phyloP scores from a whole-genome alignment of 1,284 basidiomycete genomes.

The Cryptococcus wingfieldii region DNA sequence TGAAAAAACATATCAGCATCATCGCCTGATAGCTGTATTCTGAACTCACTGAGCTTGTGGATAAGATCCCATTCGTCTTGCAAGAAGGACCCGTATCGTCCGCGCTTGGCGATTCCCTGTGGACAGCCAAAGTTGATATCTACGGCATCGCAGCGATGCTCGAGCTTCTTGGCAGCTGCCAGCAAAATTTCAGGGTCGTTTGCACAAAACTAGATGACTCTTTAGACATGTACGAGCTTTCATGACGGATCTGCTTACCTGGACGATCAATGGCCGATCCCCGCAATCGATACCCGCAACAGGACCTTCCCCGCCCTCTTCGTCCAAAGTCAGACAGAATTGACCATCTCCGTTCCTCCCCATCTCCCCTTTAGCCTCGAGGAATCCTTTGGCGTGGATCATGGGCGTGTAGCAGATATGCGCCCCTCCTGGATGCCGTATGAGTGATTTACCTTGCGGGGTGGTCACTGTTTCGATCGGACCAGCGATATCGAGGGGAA shows the following conservation, averaged over 20 bases:
- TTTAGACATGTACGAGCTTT: not conserved
- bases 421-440: conserved; percentile 42
- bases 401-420: conserved; percentile 91
- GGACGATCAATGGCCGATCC: conserved; percentile 83
- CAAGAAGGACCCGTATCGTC: conserved; percentile 83
- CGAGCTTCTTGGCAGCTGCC: conserved; percentile 66
- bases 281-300: conserved; percentile 47
- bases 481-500: conserved; percentile 44
- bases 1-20: conserved; percentile 33
- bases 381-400: conserved; percentile 91
- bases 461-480: conserved; percentile 21
- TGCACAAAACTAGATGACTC: conserved; percentile 65
- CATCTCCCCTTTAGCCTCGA: conserved; percentile 46
- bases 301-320: conserved; percentile 43
- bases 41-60: conserved; percentile 65
- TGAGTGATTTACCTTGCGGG: conserved; percentile 13
- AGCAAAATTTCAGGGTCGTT: conserved; percentile 80
- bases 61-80: conserved; percentile 94
- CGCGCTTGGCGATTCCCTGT: conserved; percentile 86
- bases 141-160: conserved; percentile 78
- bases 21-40: not conserved
- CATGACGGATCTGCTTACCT: conserved; percentile 47
- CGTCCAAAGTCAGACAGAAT: conserved; percentile 62
- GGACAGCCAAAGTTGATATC: conserved; percentile 96
- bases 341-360: conserved; percentile 52